Evolutionary conservation across 2,329 filamentous ascomycete genomes (phyloP), one percentile per base, ranked within the genome.

Genomic region (Ophiostoma piceae): DNA sequence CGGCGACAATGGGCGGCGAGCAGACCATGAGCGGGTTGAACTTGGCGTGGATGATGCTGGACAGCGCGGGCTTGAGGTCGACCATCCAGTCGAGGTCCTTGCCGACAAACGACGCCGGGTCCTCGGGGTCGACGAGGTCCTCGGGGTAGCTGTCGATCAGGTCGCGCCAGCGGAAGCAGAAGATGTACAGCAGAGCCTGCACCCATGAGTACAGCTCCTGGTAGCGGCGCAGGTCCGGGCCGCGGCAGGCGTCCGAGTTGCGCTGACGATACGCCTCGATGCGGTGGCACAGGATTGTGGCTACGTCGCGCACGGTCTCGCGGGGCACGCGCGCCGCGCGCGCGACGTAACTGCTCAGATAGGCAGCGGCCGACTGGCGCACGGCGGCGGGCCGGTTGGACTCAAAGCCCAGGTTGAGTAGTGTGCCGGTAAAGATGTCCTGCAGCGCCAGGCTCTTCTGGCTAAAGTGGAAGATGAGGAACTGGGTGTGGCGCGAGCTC

Each of bases 81-180:
- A 88, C 84, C 68, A 90, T 86, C 90, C 95, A 98, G 57, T 86
- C 84, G 60, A 96, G 87, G 70, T 96, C 91, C 74, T 90, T 88
- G 2, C 88, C 85, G 22, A 88, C 80, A 74, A 87, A 89, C 1
- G 85, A 86, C 0, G 83, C 81, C 12, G 83, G 81, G 71, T 90
- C 87, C 71, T 87, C 90, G 73, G 82, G 86, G 79, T 87, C 90
- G 70, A 86, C 85, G 72, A 80, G 82, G 71, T 88, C 84, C 72
- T 88, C 84, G 1, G 86, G 82, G 3, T 85, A 85, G 1, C 86
- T 84, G 26, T 86, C 82, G 70, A 92, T 90, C 66, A 99, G 84
- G 76, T 98, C 94, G 72, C 92, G 90, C 95, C 95, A 99, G 69
- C 95, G 89, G 83, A 99, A 99, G 82, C 95, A 99, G 77, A 96